phyloP scores from a whole-genome alignment of 495 filamentous ascomycete species.

The Rostrohypoxylon terebratum region DNA sequence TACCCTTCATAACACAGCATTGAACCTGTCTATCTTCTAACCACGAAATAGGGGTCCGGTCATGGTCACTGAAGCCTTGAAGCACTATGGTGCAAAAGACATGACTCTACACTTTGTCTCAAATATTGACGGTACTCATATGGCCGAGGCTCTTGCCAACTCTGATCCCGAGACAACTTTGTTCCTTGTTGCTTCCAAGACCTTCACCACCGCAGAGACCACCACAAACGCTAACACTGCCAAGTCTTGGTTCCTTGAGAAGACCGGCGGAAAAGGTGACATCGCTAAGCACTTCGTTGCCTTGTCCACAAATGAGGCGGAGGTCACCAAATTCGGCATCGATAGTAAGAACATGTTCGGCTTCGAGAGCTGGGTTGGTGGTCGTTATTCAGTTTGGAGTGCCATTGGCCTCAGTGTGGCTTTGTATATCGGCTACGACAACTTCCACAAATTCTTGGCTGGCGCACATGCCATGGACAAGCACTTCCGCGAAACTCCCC shows the following conservation, averaged over 20 bases:
- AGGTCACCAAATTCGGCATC: slow-evolving; percentile 98
- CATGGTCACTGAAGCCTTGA: slow-evolving; percentile 97
- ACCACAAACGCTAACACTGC: slow-evolving; percentile 96
- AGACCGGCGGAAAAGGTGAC: slow-evolving; percentile 79
- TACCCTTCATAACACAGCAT: slow-evolving; percentile 19
- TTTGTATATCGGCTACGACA: slow-evolving; percentile 95
- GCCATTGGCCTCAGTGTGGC: slow-evolving; percentile 95
- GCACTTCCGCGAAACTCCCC: slow-evolving; percentile 91
- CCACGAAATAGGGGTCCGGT: slow-evolving; percentile 79
- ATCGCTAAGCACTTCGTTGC: slow-evolving; percentile 99
- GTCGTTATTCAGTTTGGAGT: slow-evolving; percentile 97
- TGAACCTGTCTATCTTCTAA: slow-evolving; percentile 48
- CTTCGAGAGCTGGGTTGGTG: slow-evolving; percentile 98
- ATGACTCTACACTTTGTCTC: slow-evolving; percentile 97
- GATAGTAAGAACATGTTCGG: slow-evolving; percentile 99
- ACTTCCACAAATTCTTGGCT: slow-evolving; percentile 95
- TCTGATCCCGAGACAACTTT: slow-evolving; percentile 96
- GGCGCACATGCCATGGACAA: slow-evolving; percentile 98
- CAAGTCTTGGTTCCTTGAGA: slow-evolving; percentile 92
- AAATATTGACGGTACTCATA: slow-evolving; percentile 98
- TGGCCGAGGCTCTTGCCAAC: slow-evolving; percentile 88
- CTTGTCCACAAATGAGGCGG: slow-evolving; percentile 92
- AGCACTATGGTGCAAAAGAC: slow-evolving; percentile 87
- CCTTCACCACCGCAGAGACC: slow-evolving; percentile 98
- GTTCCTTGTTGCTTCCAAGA: slow-evolving; percentile 98